Conservation (phyloP, 768 basidiomycete species). For the Leccinum longicurvipes region DNA sequence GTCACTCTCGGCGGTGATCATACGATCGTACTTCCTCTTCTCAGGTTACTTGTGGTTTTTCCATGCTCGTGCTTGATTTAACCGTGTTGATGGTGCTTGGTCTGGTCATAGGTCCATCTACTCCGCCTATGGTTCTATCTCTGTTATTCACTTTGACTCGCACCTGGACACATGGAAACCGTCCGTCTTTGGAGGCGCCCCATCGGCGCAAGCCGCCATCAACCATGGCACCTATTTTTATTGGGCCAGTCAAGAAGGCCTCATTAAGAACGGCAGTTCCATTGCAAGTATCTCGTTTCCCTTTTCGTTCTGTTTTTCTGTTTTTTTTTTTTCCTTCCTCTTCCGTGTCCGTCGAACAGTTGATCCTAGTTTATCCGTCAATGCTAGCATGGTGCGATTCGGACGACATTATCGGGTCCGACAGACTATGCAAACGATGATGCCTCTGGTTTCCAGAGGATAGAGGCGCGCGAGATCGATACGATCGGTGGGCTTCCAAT, state of each 20-base stretch:
- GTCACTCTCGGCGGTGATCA: constrained; percentile 88
- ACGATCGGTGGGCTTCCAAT: constrained; percentile 54
- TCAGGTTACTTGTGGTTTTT: constrained; percentile 21
- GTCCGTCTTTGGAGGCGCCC: constrained; percentile 69
- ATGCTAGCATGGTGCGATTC: constrained; percentile 78
- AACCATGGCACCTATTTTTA: constrained; percentile 93
- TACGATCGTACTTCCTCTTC: constrained; percentile 68
- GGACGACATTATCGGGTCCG: constrained; percentile 76
- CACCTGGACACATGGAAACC: constrained; percentile 83
- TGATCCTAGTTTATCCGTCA: constrained; percentile 72
- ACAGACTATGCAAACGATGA: constrained; percentile 79
- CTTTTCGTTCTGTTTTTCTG: constrained; percentile 7
- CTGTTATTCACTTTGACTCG: constrained; percentile 85
- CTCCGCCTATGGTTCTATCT: constrained; percentile 74
- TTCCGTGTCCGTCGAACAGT: constrained; percentile 31
- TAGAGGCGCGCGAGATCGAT: constrained; percentile 84
- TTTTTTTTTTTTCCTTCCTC: constrained; percentile 17
- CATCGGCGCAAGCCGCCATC: constrained; percentile 67
- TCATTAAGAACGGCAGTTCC: constrained; percentile 73
- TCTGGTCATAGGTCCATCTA: constrained; percentile 57
- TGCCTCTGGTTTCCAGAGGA: constrained; percentile 73
- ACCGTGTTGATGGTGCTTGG: not conserved
- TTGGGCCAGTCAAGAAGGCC: constrained; percentile 80
- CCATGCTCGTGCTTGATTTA: not conserved
- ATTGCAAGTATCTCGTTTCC: constrained; percentile 68